These are phyloP conservation scores for Simplicillium aogashimaense DNA, from an alignment of 2,329 filamentous ascomycete genomes.

Conservation along the genomic window DNA sequence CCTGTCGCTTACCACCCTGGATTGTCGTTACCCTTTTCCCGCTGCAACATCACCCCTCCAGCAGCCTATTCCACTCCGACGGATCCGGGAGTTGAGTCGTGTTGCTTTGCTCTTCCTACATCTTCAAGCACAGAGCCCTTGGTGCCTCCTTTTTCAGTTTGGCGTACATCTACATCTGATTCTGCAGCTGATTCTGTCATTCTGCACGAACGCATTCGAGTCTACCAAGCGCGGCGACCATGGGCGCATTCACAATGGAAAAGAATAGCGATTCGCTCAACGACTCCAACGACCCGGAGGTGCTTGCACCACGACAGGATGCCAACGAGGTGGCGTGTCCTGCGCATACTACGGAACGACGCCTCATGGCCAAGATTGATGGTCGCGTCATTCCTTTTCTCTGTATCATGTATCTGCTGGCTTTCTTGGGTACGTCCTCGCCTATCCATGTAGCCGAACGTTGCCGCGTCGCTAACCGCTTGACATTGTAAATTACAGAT, in stretches of 20 bases:
- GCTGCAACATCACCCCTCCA: no score
- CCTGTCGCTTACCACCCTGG: no score
- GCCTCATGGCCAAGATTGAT: slow-evolving; percentile 62
- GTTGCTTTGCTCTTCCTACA: no score
- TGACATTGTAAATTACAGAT: slow-evolving; percentile 22
- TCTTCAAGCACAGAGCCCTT: no score
- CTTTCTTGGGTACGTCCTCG: slow-evolving; percentile 44
- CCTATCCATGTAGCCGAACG: not conserved
- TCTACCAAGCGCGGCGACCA: slow-evolving; percentile 1
- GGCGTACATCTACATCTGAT: no score
- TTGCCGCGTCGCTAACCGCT: not conserved
- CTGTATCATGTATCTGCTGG: slow-evolving; percentile 60
- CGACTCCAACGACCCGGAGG: slow-evolving; percentile 5
- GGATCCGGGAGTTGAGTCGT: no score
- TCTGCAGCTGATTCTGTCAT: no score
- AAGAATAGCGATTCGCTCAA: slow-evolving; percentile 10
- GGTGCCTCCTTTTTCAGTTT: no score
- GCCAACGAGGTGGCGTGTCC: slow-evolving; percentile 25
- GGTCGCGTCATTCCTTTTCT: slow-evolving; percentile 62
- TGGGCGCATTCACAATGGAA: slow-evolving; percentile 9
- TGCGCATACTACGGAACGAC: slow-evolving; percentile 49
- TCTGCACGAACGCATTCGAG: not conserved
- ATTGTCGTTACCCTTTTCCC: no score
- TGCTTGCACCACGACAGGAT: not conserved
- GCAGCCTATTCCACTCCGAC: no score